Evolutionary conservation across 2,329 filamentous ascomycete genomes (phyloP), one percentile per base, ranked within the genome.

Genomic region (Penicillium sp.): DNA sequence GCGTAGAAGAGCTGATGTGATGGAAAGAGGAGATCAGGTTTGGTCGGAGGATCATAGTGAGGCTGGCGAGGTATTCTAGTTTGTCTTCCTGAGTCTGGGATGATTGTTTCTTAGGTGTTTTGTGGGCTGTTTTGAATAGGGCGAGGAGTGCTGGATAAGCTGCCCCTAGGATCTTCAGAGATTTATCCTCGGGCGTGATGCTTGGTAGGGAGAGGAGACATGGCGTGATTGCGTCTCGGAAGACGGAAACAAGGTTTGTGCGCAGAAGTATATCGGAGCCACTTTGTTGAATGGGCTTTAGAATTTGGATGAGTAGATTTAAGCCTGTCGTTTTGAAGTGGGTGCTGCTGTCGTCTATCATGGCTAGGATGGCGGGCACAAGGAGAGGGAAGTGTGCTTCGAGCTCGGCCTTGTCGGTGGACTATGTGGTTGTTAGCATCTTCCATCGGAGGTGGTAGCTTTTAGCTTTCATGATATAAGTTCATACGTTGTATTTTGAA

Each of bases 121-220:
- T 62, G 69, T 74, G 69, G 52, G 72, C 54, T 61, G 79, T 69
- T 40, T 71, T 59, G 6, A 75, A 66, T 5, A 95, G 76, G 0
- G 72, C 71, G 15, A 87, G 70, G 3, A 95, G 74, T 1, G 84
- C 83, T 6, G 78, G 75, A 56, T 90, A 95, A 0, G 86, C 82
- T 6, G 78, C 75, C 5, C 68, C 63, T 1, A 95, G 77, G 3
- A 96, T 72, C 1, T 64, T 61, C 1, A 87, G 63, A 3, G 87
- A 87, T 48, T 93, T 87, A 0, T 77, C 65, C 61, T 88, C 86
- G 0, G 87, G 83, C 0, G 89, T 95, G 37, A 95, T 73, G 10
- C 78, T 82, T 0, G 92, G 91, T 5, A 95, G 76, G 60, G 83
- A 88, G 6, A 86, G 77, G n/a, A 95, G 78, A 31, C 84, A 82